Base-by-base conservation (phyloP, 2,329 filamentous ascomycete genomes). In the Xylariaceae sp. region DNA sequence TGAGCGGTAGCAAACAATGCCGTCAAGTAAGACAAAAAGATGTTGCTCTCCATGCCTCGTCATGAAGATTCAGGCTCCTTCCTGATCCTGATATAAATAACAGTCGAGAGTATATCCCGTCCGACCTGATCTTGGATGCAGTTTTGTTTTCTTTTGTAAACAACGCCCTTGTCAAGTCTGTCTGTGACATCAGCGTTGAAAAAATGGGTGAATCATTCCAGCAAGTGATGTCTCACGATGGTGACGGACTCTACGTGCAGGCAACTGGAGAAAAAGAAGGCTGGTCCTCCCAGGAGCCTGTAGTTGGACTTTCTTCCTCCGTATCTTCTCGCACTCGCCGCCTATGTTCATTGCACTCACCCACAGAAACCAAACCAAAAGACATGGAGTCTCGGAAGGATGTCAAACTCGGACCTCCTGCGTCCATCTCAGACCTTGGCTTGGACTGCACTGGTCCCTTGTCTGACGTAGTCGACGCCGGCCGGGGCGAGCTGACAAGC, bases 401-500 rank as follows among this genome's bases (percentile, higher is more conserved):
- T 8, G 32, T 47, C 37, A 51, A 49, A 3, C 11, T 46, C 9
- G 51, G n/a, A 7, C n/a, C 51, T 37, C 9, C 37, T 2, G 47
- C 47, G 0, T 56, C 58, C 1, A 47, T 45, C 1, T 61, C 57
- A 7, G 63, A 65, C 39, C 60, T 51, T n/a, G 61, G 60, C 4
- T 42, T 63, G 8, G 60, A 58, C 6, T 59, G 57, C 31, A 61
- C 64, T 37, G 54, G 53, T 6, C 50, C 58, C 27, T 19, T 54
- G 9, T 46, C 39, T 1, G 57, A 57, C 35, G 12, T 59, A 5
- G 58, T 56, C 19, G 57, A 61, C 9, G 26, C 19, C 19, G n/a
- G 27, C 9, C 11, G 12, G 12, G 37, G 45, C 8, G 55, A 58
- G n/a, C n/a, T 26, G 19, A 27, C 26, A 6, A 19, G 3, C 9